phyloP scores from a whole-genome alignment of 179 eudicot species.

The Pouteria campechiana region DNA sequence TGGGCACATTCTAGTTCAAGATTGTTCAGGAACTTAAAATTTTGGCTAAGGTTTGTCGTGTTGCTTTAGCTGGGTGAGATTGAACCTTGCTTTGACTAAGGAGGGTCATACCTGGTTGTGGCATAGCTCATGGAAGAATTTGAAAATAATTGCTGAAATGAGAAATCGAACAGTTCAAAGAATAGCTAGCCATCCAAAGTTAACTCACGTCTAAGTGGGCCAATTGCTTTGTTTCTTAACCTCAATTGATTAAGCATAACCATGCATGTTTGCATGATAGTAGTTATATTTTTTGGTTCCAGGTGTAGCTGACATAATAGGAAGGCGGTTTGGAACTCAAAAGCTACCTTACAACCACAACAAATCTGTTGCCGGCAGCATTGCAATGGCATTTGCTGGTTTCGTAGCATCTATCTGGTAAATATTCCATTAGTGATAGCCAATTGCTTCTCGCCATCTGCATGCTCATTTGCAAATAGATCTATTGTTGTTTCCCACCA shows the following conservation, averaged over 20 bases:
- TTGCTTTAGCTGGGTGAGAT: too few species aligned
- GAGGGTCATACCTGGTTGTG: too few species aligned
- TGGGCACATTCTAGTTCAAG: too few species aligned
- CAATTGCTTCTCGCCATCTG: neutral
- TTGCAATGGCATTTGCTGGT: slow-evolving; percentile 71
- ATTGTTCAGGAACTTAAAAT: too few species aligned
- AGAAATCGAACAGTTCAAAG: too few species aligned
- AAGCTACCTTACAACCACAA: slow-evolving; percentile 64
- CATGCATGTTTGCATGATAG: neutral
- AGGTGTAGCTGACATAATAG: slow-evolving; percentile 93
- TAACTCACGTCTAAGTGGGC: too few species aligned
- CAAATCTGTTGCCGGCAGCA: slow-evolving; percentile 77
- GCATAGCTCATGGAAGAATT: too few species aligned
- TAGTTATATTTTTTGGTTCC: slow-evolving; percentile 10
- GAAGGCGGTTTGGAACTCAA: slow-evolving; percentile 59
- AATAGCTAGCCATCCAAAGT: too few species aligned
- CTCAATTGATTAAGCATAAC: neutral
- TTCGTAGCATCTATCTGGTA: slow-evolving; percentile 80
- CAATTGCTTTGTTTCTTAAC: neutral
- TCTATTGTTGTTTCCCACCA: neutral
- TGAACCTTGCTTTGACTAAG: too few species aligned
- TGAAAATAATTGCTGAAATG: too few species aligned
- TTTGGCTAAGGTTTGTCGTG: too few species aligned
- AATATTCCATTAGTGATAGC: neutral
- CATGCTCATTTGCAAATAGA: neutral